Base-by-base conservation (phyloP, 2,329 filamentous ascomycete species). In the Dothideomycetes sp. region DNA sequence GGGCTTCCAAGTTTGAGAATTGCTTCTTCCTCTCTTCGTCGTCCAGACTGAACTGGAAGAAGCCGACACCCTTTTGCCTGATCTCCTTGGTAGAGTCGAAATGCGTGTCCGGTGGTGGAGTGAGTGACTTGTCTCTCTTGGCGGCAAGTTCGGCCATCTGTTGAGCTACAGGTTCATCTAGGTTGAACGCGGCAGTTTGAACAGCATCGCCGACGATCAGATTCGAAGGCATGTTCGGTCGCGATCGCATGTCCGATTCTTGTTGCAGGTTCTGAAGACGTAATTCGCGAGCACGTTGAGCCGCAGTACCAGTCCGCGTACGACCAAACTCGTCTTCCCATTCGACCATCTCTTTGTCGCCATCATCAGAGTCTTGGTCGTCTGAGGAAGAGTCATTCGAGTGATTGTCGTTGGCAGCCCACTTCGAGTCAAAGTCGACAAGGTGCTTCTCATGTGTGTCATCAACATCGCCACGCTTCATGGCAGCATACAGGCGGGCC, bases 351-450 rank as follows among this genome's bases (percentile, higher is more conserved):
- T 87, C 81, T 18, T 71, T 67, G 30, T 66, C 65, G 49, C 51
- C 64, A 15, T 53, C 53, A 6, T 50, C 60, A n/a, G n/a, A n/a
- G 3, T 64, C 64, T 1, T 62, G 61, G 1, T 62, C 59, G 1
- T 57, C 58, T 19, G 56, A 56, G 2, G 55, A 59, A 11, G 51
- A 53, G 4, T 62, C 61, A 16, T 61, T 57, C 31, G 49, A 61
- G 11, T 67, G 65, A 1, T 55, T 53, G 3, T 59, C 62, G 17
- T 68, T 65, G 18, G 50, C 47, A 11, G 47, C 53, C 88, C 91
- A 96, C 65, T 96, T 98, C 46, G 82, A 73, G 62, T 96, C 91
- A 61, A 98, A 98, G 64, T 98, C 89, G 3, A 98, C 82, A 18
- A 94, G 62, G 48, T 69, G 73, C 17, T 75, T 72, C 51, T 79